Base-by-base conservation (phyloP, 2,329 filamentous ascomycete genomes). In the Raffaelea ambrosiae region DNA sequence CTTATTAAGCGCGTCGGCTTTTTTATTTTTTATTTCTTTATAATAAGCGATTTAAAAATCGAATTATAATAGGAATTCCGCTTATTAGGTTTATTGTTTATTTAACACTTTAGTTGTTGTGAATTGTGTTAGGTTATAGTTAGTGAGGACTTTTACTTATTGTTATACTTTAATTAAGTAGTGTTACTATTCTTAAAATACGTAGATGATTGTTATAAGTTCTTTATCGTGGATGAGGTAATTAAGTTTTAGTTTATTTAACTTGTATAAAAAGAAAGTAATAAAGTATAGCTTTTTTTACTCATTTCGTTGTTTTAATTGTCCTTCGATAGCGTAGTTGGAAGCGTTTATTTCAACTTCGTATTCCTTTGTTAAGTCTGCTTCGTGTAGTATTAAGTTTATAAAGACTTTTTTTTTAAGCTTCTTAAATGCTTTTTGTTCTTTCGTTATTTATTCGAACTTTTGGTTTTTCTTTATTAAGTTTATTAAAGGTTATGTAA, bases 181-280 rank as follows among this genome's bases (percentile, higher is more conserved):
- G 63, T 48, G 50, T 48, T 52, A 49, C 51, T 53, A 62, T 51
- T 58, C 44, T 48, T 56, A 55, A 46, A 63, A 58, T 2, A 23
- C 58, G 51, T 46, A 53, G 38, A 48, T 58, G 39, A 54, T 53
- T 36, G 38, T 48, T 33, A 57, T 56, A 43, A 61, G 49, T 51
- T 61, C 53, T 35, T 60, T 55, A 11, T 58, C 46, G 40, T 60
- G 43, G 31, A 62, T 63, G 5, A 51, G 47, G 44, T 55, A 62
- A 38, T 63, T 63, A 5, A 57, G 39, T 40, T 58, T 46, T 29
- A 43, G 36, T 43, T 19, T n/a, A 8, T n/a, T 38, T 8, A 58
- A 44, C 33, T 54, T 57, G 21, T 50, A 44, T 1, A 48, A 58
- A 16, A 41, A 54, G 33, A 51, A 58, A 0, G 39, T 43, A 1